These are phyloP conservation scores for Monosporascus sp. DNA, from an alignment of 2,329 filamentous ascomycete species.

Conservation along the genomic window DNA sequence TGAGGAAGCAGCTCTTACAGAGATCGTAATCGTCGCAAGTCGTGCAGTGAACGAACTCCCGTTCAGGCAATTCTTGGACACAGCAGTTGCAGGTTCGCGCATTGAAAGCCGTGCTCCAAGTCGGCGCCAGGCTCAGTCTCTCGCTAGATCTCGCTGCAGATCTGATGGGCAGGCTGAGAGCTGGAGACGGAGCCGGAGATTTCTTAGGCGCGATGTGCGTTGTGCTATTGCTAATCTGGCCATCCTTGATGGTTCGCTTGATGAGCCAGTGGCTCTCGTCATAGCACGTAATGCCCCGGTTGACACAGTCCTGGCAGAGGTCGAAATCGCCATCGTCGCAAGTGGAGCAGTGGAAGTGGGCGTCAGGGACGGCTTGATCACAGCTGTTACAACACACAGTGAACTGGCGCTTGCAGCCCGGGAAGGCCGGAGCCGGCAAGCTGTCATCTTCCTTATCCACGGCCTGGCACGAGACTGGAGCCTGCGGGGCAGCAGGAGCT, in stretches of 20 bases:
- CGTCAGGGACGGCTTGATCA: slow-evolving; percentile 68
- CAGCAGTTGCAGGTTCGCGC: slow-evolving; percentile 65
- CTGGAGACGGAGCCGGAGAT: neutral
- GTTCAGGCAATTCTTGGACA: slow-evolving; percentile 65
- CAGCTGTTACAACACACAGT: slow-evolving; percentile 95
- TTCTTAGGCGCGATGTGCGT: slow-evolving; percentile 71
- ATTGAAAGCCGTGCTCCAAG: slow-evolving; percentile 9
- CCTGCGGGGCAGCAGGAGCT: neutral
- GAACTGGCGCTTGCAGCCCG: slow-evolving; percentile 44
- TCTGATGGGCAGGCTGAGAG: slow-evolving; percentile 13
- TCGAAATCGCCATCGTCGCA: slow-evolving; percentile 95
- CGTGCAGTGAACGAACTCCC: slow-evolving; percentile 78
- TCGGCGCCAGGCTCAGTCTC: neutral
- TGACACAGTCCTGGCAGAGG: slow-evolving; percentile 76
- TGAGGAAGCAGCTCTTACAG: slow-evolving; percentile 74
- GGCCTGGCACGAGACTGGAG: neutral
- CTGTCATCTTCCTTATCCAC: slow-evolving; percentile 5
- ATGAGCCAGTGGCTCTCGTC: slow-evolving; percentile 86
- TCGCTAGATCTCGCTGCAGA: slow-evolving; percentile 4
- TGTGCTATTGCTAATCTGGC: slow-evolving; percentile 75
- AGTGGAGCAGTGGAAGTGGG: slow-evolving; percentile 90
- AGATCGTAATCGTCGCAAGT: slow-evolving; percentile 88
- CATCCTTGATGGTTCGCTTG: slow-evolving; percentile 77
- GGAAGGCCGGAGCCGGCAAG: neutral
- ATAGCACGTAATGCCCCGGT: slow-evolving; percentile 69